Base-by-base conservation (phyloP, 2,329 filamentous ascomycete genomes). In the Sporothrix schenckii region DNA sequence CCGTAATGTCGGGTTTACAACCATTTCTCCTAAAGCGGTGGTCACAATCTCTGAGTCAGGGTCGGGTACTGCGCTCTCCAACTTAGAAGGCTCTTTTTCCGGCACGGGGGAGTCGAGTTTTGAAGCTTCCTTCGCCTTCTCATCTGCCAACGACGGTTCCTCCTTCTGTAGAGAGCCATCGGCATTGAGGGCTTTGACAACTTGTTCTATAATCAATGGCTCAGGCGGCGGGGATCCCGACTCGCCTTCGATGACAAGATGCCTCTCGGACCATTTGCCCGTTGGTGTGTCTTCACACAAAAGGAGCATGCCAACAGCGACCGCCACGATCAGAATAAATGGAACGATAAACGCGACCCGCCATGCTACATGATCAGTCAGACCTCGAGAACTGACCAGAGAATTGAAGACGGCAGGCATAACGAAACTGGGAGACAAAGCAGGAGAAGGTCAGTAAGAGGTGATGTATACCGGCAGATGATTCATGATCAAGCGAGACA, bases 401-500 rank as follows among this genome's bases (percentile, higher is more conserved):
- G 68, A 54, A 30, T 96, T 91, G 80, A 91, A 95, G 71, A 97
- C 89, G 4, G 92, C 92, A 1, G 94, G 93, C 93, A 97, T 97
- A 75, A 94, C 24, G 24, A 54, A 54, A 27, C 52, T 54, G 11
- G 14, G 52, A 47, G 44, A 47, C 13, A 47, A 47, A 14, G 44
- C 13, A 14, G 11, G 16, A 16, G 16, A 47, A 16, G 16, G 44
- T 47, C 44, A 47, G 44, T 10, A 16, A 14, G 44, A 47, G 44
- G 13, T 14, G 44, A 16, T 14, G 44, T 30, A 47, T 47, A 14
- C 11, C 0, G 16, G 44, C 44, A 47, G 44, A 47, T 4, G 44
- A 47, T 14, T 4, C 44, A 13, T 14, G 13, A 47, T 24, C 11
- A 54, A 13, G 21, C 27, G 24, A 24, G 24, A 54, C 87, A 79